These are phyloP conservation scores for Rhizophagus clarus DNA, from an alignment of 192 early-diverging fungal genomes.

Conservation along the genomic window DNA sequence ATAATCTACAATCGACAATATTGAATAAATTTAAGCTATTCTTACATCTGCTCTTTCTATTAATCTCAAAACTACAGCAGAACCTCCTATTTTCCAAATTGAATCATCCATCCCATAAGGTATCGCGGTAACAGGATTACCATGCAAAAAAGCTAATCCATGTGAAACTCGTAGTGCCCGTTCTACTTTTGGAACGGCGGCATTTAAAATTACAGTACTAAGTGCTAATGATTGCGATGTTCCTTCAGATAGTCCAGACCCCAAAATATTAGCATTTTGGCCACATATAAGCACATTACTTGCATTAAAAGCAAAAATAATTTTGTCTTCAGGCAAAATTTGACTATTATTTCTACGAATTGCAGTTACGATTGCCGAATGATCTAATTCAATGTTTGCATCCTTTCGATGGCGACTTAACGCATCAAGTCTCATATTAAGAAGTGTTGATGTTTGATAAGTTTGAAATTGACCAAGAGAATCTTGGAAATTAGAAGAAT, in stretches of 20 bases:
- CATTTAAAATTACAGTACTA: slow-evolving; percentile 45
- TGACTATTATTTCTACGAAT: slow-evolving; percentile 54
- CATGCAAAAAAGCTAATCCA: slow-evolving; percentile 51
- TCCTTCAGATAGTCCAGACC: slow-evolving; percentile 37
- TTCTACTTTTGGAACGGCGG: slow-evolving; percentile 58
- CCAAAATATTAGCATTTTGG: slow-evolving; percentile 37
- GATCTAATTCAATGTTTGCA: slow-evolving; percentile 34
- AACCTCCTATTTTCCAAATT: slow-evolving; percentile 74
- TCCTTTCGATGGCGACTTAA: slow-evolving; percentile 44
- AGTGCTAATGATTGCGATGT: slow-evolving; percentile 38
- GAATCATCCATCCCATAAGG: slow-evolving; percentile 65
- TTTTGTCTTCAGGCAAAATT: slow-evolving; percentile 61
- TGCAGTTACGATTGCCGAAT: slow-evolving; percentile 53
- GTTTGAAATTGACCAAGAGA: slow-evolving; percentile 66
- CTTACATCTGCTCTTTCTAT: slow-evolving; percentile 63
- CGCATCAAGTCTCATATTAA: slow-evolving; percentile 52
- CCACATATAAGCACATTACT: slow-evolving; percentile 49
- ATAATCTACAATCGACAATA: too few species aligned
- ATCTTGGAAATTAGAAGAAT: slow-evolving; percentile 67
- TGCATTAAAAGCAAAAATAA: slow-evolving; percentile 62
- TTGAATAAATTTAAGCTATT: neutral
- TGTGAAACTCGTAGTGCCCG: slow-evolving; percentile 43
- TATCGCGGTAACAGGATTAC: slow-evolving; percentile 56
- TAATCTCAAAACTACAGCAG: slow-evolving; percentile 61
- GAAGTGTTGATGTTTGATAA: slow-evolving; percentile 61